Base-by-base conservation (phyloP, 495 filamentous ascomycete species). In the Niebla homalea region DNA sequence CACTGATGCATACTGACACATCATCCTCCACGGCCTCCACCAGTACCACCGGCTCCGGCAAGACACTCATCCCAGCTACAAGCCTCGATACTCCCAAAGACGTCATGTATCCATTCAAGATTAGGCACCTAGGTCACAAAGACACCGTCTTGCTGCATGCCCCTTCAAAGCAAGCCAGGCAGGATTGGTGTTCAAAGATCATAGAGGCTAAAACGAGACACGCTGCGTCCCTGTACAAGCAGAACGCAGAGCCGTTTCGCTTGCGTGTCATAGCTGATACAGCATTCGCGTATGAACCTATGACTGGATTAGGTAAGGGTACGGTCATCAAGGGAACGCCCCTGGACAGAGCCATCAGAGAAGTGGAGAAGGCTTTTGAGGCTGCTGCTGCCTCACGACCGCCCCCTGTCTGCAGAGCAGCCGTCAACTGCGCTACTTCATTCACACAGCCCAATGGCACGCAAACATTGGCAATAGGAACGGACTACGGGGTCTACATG, bases 201-300 rank as follows among this genome's bases (percentile, higher is more conserved):
- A 80, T 89, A 23, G 83, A 92, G 57, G 92, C 92, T 8, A 97
- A 99, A 68, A 93, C 88, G 4, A 79, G 81, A 48, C 89, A 97
- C 65, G 92, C 93, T 6, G 79, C 84, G 3, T 83, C 88, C 15
- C 70, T 97, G 8, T 85, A 86, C 63, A 79, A 85, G 0, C 93
- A 97, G 62, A 94, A 96, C 62, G 90, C 92, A 0, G 92, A 99
- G 66, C 92, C 92, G 1, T 99, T 99, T 75, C 76, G 87, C 50
- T 70, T 97, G 4, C 80, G 85, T 32, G 88, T 97, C 15, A 81
- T 99, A 63, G 89, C 92, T 0, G 92, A 99, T 58, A 79, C 82
- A 36, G 87, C 93, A 0, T 99, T 99, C 61, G 80, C 77, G 5
- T 86, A 86, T 57, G 87, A 94, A 48, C 76, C 80, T n/a, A 67